Evolutionary conservation across 1,139 yeast genomes (phyloP), one percentile per base, ranked within the genome.

Genomic region (Diutina ranongensis): DNA sequence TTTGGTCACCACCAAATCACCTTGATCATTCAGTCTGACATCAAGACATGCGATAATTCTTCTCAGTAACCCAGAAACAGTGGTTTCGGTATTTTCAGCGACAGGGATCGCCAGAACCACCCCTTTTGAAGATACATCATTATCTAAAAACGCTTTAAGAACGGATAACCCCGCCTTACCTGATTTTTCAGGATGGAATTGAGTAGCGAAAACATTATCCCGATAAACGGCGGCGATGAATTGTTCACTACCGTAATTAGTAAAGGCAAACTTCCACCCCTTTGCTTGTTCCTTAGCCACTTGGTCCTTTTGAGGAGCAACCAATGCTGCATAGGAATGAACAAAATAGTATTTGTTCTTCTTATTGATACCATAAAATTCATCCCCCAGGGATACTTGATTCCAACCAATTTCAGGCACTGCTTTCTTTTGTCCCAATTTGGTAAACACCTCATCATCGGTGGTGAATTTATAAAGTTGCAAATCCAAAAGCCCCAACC

Each of bases 351-450:
- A 92, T 59, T 86, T 83, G 53, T 76, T 75, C 45, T 63, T 64
- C 18, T 81, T 78, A 51, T 80, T 76, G 46, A 88, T 64, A 3
- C 84, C 83, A 58, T 70, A 88, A 31, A 84, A 66, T 2, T 76
- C 63, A 45, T 50, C 45, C 51, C 22, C 62, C 54, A 16, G 51
- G 42, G 44, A 51, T 49, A 74, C 55, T 35, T 65, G 61, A 60
- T 88, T 92, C 98, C 98, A 92, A 19, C 98, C 98, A 54, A 92
- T 92, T 53, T 85, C 92, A 2, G 98, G 98, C 2, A 92, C 98
- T 10, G 95, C 74, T 61, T 92, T 92, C 38, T 52, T 49, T 41
- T 59, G 47, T 0, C 51, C 51, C 20, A 52, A 52, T 2, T 51
- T 50, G 1, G 48, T 41, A 46, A 62, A 67, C 8, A 20, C 34